A percentile compares a stretch with the other conserved stretches of the same genome.
Conservation (phyloP, 805 yeast genomes). For the Lipomyces starkeyi region DNA sequence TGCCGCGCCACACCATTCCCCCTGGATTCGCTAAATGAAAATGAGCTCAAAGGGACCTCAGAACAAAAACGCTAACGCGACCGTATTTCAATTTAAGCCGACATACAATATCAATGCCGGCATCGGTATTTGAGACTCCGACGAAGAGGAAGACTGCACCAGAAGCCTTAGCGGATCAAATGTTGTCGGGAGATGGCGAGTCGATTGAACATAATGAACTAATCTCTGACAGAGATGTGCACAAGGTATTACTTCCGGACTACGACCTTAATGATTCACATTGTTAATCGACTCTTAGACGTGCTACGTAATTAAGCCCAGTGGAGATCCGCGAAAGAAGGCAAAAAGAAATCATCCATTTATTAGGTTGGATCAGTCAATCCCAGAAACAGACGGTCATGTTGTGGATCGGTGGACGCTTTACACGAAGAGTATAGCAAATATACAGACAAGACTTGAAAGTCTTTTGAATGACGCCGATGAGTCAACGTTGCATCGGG, state of each 20-base stretch:
- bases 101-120: neutral
- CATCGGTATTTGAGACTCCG: conserved; percentile 4
- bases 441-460: conserved; percentile 3
- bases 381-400: conserved; percentile 18
- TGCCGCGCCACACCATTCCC: neutral
- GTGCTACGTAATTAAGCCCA: conserved; percentile 18
- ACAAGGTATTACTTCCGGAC: conserved; percentile 21
- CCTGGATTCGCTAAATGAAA: neutral
- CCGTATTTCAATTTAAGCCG: neutral
- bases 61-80: no score
- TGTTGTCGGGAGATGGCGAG: neutral
- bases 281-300: conserved; percentile 15
- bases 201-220: conserved; percentile 9
- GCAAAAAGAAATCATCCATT: conserved; percentile 17
- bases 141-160: neutral
- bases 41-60: no score
- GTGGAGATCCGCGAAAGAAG: neutral
- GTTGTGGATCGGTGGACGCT: conserved; percentile 17
- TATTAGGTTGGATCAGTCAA: conserved; percentile 17
- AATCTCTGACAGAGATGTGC: conserved; percentile 32
- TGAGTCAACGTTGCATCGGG: neutral
- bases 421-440: conserved; percentile 12
- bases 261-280: neutral
- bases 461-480: conserved; percentile 16
- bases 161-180: neutral